Evolutionary conservation across 139 green algal genomes (phyloP).

Genomic region (Chlamydomonas incerta): DNA sequence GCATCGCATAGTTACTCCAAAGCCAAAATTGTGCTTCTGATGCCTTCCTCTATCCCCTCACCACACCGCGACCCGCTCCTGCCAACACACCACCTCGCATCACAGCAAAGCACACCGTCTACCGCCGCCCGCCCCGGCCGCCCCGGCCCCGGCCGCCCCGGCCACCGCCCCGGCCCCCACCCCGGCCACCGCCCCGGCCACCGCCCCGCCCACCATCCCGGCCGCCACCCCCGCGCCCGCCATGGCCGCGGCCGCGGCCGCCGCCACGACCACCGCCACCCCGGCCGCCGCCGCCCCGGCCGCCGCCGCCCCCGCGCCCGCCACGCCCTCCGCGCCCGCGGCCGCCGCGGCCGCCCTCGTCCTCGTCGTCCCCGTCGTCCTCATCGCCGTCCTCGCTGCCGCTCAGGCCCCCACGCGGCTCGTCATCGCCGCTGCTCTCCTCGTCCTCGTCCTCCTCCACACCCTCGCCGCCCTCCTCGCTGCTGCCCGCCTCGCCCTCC

Average conservation of each 20-base stretch:
- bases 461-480: neutral
- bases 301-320: neutral
- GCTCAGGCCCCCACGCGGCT: neutral
- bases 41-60: too few relatives aligned
- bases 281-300: neutral
- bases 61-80: too few relatives aligned
- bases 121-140: neutral
- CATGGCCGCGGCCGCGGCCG: neutral
- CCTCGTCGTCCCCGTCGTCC: conserved; percentile 8
- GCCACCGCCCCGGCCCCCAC: neutral
- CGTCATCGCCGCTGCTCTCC: neutral
- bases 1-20: too few relatives aligned
- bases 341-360: neutral
- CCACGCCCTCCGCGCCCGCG: neutral
- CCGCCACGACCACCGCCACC: neutral
- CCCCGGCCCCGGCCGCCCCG: neutral
- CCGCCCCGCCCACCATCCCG: neutral
- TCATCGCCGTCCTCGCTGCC: neutral
- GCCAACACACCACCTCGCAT: too few relatives aligned
- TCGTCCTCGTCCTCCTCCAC: neutral
- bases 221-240: neutral
- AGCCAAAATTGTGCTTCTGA: too few relatives aligned
- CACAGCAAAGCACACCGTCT: too few relatives aligned
- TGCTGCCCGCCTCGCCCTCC: neutral
- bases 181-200: neutral